These are phyloP conservation scores for Penicillium frequentans DNA, from an alignment of 2,329 filamentous ascomycete genomes.

Conservation along the genomic window DNA sequence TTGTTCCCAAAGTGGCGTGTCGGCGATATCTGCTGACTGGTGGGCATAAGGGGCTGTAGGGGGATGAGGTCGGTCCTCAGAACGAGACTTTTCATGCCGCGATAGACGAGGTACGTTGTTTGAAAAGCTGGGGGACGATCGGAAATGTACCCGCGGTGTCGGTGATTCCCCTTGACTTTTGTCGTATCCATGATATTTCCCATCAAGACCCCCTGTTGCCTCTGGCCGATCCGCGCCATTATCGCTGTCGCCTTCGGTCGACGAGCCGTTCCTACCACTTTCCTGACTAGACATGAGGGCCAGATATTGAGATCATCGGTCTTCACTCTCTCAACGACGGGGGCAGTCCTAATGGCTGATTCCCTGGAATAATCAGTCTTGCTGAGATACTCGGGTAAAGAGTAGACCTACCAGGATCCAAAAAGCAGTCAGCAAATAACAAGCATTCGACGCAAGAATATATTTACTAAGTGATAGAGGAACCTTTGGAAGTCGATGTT, in stretches of 20 bases:
- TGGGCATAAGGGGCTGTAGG: slow-evolving; percentile 23
- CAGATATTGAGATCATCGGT: not conserved
- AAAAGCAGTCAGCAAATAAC: not conserved
- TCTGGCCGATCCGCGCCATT: not conserved
- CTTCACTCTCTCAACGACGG: not conserved
- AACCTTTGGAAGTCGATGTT: no score
- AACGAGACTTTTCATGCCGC: slow-evolving; percentile 4
- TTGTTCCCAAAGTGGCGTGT: slow-evolving; percentile 13
- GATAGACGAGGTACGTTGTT: slow-evolving; percentile 1
- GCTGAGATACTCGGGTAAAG: not conserved
- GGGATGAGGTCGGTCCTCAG: slow-evolving; percentile 15
- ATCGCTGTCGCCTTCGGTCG: not conserved
- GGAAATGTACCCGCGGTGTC: slow-evolving; percentile 16
- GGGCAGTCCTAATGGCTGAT: not conserved
- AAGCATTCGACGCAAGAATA: not conserved
- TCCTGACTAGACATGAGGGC: not conserved
- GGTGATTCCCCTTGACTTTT: not conserved
- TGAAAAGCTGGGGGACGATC: slow-evolving; percentile 6
- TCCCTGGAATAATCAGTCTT: not conserved
- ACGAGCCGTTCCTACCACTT: not conserved
- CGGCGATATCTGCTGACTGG: slow-evolving; percentile 29
- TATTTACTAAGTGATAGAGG: not conserved
- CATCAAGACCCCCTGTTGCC: not conserved
- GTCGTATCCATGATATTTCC: not conserved
- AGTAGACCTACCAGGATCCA: not conserved